phyloP scores from a whole-genome alignment of 2,329 filamentous ascomycete genomes.

The Amauroascus verrucosus region DNA sequence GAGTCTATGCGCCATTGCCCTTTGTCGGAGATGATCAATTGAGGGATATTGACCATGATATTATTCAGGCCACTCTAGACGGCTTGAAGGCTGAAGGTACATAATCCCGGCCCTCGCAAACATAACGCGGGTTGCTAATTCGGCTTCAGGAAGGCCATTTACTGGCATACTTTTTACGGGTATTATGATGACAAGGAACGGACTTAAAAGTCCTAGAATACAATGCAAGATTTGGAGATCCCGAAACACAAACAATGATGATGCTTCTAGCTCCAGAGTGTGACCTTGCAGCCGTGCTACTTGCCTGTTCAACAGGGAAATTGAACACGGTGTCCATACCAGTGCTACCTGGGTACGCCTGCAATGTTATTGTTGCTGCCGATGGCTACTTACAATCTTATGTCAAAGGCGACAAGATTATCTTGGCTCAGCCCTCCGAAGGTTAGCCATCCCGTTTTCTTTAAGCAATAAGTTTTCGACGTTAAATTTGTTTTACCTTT shows the following conservation, averaged over 20 bases:
- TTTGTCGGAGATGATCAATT: too few relatives aligned
- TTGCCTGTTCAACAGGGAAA: constrained; percentile 66
- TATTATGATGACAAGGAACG: constrained; percentile 73
- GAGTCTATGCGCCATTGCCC: constrained; percentile 85
- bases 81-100: constrained; percentile 70
- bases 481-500: constrained; percentile 17
- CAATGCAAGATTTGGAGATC: constrained; percentile 85
- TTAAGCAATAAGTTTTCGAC: background rate
- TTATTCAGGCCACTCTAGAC: constrained; percentile 76
- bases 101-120: constrained; percentile 52
- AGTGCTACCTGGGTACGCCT: constrained; percentile 60
- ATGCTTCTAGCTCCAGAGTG: constrained; percentile 64
- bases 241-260: constrained; percentile 78
- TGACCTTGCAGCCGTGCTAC: constrained; percentile 78
- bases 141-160: constrained; percentile 29
- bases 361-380: constrained; percentile 86
- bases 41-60: constrained; percentile 66
- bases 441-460: background rate
- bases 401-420: constrained; percentile 61
- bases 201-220: constrained; percentile 81
- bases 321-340: constrained; percentile 60
- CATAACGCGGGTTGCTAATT: background rate
- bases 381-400: constrained; percentile 87
- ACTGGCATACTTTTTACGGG: constrained; percentile 45
- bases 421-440: constrained; percentile 39